phyloP scores from a whole-genome alignment of 306 rosid genomes.

The Myrica gale region DNA sequence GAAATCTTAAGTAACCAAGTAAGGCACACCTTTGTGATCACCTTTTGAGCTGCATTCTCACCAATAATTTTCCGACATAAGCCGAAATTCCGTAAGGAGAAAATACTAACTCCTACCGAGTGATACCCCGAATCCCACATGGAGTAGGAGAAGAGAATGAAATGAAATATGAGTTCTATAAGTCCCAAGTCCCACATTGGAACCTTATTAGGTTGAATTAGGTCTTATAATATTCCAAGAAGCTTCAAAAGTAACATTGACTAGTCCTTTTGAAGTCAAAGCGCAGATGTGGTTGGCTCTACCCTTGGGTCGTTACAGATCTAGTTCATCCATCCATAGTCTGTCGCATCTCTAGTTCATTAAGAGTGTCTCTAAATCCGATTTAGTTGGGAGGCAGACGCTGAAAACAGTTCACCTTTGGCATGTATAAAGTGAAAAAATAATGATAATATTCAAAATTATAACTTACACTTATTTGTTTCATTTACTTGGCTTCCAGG shows the following conservation, averaged over 20 bases:
- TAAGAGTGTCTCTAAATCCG: neutral
- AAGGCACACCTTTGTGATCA: neutral
- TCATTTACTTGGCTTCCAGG: slow-evolving; percentile 48
- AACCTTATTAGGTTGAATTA: too few relatives aligned
- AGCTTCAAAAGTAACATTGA: too few relatives aligned
- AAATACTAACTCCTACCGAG: slow-evolving; percentile 8
- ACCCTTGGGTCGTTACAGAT: too few relatives aligned
- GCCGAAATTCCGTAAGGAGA: neutral
- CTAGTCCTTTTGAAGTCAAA: too few relatives aligned
- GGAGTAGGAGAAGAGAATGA: too few relatives aligned
- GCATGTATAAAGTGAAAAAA: slow-evolving; percentile 2
- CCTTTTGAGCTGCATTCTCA: neutral
- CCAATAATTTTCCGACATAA: neutral
- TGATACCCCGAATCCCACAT: neutral
- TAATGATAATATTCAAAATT: slow-evolving; percentile 7
- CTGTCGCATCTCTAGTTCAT: neutral
- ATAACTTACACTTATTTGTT: slow-evolving; percentile 13
- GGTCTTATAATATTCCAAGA: too few relatives aligned
- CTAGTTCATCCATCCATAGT: neutral
- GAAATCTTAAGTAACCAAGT: neutral
- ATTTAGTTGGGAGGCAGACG: slow-evolving; percentile 1
- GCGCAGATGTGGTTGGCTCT: too few relatives aligned
- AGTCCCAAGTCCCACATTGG: too few relatives aligned
- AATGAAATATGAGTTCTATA: too few relatives aligned
- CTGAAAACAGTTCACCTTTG: slow-evolving; percentile 14